Evolutionary conservation across 495 filamentous ascomycete genomes (phyloP), one percentile per base, ranked within the genome.

Genomic region (Penicillium silybi): DNA sequence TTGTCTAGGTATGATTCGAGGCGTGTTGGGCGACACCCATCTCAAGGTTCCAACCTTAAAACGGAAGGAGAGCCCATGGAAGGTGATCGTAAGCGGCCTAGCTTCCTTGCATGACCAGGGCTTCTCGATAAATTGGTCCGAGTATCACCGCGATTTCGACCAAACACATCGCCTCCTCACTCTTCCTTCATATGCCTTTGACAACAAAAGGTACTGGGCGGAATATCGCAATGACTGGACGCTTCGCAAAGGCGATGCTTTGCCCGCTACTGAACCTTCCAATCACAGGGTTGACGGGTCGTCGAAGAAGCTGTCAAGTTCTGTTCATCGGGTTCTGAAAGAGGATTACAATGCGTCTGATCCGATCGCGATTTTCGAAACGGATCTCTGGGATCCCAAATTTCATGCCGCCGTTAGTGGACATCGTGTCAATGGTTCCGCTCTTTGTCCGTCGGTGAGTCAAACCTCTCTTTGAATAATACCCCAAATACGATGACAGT

Each of bases 91-190:
- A 6, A 9, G 15, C 18, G 43, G 23, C 0, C 11, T 45, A n/a
- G 17, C 29, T 16, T 17, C 27, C 9, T 23, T 45, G 5, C 32
- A 89, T 60, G 61, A 63, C 3, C 71, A 67, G 10, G 86, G 88
- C 8, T 56, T 84, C 13, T 72, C 78, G 19, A 61, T 88, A 42
- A 63, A 79, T 61, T 92, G 86, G 83, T 76, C 76, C 48, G 86
- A 88, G 59, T 87, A 80, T 56, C 83, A 86, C 65, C 65, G 74
- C 4, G 78, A 82, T 56, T 86, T 85, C 58, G 54, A 63, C 17
- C 50, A 64, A 5, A 75, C 72, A 16, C 74, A 78, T 6, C 64
- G 70, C 6, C 66, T 87, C 15, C 59, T 90, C 0, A 64, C 80
- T 18, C 75, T 90, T 1, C 86, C 86, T 10, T 61, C 76, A 4